A percentile compares a stretch with the other conserved stretches of the same genome.
These are phyloP conservation scores for Trichoderma erinaceum DNA, from an alignment of 495 filamentous ascomycete genomes.

Conservation along the genomic window DNA sequence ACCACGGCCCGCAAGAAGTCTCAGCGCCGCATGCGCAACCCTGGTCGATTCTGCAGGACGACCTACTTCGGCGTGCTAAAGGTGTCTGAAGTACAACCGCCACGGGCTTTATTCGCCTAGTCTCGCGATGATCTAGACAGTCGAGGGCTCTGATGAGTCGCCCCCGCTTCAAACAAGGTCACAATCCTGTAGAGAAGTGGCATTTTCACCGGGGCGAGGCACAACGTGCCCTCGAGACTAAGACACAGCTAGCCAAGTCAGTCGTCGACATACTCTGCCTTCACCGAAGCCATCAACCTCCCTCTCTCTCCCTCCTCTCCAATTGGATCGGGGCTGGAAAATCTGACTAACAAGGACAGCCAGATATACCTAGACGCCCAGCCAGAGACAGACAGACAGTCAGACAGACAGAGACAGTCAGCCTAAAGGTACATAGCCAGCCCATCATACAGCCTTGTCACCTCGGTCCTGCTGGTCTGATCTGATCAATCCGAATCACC, in stretches of 20 bases:
- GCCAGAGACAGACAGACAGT: background rate
- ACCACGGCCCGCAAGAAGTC: background rate
- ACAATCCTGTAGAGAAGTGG: background rate
- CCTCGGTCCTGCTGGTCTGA: background rate
- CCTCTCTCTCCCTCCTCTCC: background rate
- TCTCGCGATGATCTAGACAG: constrained; percentile 7
- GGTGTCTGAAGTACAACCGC: background rate
- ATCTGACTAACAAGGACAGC: constrained; percentile 6
- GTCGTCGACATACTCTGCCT: background rate
- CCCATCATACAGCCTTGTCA: background rate
- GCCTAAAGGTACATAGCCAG: background rate
- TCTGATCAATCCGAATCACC: background rate
- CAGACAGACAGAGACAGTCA: background rate
- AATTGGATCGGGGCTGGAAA: background rate
- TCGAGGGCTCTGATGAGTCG: constrained; percentile 11
- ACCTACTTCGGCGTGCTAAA: background rate
- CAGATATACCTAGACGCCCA: background rate
- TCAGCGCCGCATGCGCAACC: constrained; percentile 10
- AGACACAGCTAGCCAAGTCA: background rate
- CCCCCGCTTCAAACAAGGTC: constrained; percentile 11
- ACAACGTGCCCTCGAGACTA: background rate
- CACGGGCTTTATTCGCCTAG: constrained; percentile 4
- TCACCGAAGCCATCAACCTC: background rate
- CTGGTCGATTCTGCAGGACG: constrained; percentile 11
- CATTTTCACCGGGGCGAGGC: constrained; percentile 2